Evolutionary conservation across 2,329 filamentous ascomycete genomes (phyloP).

Genomic region (Sporothrix inflata): DNA sequence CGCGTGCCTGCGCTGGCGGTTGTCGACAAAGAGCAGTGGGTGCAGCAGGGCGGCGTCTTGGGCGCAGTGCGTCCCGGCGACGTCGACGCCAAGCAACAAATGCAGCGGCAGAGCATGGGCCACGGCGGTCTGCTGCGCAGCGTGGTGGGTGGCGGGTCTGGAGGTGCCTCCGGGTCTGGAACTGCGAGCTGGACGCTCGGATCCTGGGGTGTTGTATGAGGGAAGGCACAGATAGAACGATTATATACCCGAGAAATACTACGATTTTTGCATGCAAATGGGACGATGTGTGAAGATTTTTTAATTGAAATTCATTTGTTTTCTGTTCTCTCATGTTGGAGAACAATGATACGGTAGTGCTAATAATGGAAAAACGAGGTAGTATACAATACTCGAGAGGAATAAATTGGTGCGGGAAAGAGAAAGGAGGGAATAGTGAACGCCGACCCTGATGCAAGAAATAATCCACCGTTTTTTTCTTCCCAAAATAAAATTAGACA

Average conservation of each 20-base stretch:
- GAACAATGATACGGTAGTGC: not conserved
- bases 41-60: slow-evolving; percentile 63
- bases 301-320: not conserved
- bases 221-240: not conserved
- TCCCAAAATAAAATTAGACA: slow-evolving; percentile 14
- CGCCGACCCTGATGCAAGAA: slow-evolving; percentile 23
- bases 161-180: slow-evolving; percentile 36
- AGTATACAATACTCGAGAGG: slow-evolving; percentile 14
- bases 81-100: slow-evolving; percentile 59
- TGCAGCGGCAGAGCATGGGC: slow-evolving; percentile 68
- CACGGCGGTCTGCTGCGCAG: slow-evolving; percentile 51
- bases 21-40: slow-evolving; percentile 72
- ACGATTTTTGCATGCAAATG: not conserved
- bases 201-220: slow-evolving; percentile 58
- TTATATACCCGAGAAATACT: slow-evolving; percentile 17
- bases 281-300: not conserved
- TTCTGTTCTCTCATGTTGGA: not conserved
- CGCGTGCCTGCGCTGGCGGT: slow-evolving; percentile 70
- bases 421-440: not conserved
- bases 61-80: slow-evolving; percentile 65
- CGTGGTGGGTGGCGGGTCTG: slow-evolving; percentile 43
- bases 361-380: not conserved
- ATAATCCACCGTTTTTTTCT: not conserved
- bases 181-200: slow-evolving; percentile 65
- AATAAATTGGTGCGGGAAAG: not conserved